phyloP scores from a whole-genome alignment of 2,329 filamentous ascomycete species.

The Davidsoniella neocaledoniae region DNA sequence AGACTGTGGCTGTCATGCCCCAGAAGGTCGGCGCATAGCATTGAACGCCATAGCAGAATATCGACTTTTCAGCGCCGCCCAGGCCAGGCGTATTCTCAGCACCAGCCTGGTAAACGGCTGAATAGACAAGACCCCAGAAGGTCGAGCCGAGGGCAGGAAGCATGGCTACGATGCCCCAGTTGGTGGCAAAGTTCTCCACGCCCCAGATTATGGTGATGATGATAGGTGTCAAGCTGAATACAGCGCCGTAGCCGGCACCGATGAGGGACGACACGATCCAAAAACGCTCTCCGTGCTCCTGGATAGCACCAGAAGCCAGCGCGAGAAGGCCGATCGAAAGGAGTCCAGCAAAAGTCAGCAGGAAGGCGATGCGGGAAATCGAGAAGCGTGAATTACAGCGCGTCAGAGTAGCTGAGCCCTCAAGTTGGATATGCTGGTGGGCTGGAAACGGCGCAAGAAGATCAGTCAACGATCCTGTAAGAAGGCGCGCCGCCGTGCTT shows the following conservation, averaged over 20 bases:
- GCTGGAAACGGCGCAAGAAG: conserved; percentile 56
- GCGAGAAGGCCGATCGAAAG: conserved; percentile 62
- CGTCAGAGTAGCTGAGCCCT: conserved; percentile 15
- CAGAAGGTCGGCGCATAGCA: conserved; percentile 77
- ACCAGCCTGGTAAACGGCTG: conserved; percentile 56
- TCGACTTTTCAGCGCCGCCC: conserved; percentile 24
- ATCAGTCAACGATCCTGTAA: conserved; percentile 80
- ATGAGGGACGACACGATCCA: conserved; percentile 72
- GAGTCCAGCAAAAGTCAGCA: conserved; percentile 57
- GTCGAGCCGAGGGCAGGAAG: conserved; percentile 77
- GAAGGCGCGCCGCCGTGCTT: conserved; percentile 75
- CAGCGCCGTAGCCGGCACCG: conserved; percentile 81
- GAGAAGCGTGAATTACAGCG: conserved; percentile 26
- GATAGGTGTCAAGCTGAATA: conserved; percentile 79
- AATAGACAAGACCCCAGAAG: conserved; percentile 84
- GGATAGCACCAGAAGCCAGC: conserved; percentile 58
- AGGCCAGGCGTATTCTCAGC: conserved; percentile 27
- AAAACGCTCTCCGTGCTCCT: conserved; percentile 63
- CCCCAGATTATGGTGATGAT: conserved; percentile 97
- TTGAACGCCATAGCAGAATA: conserved; percentile 61
- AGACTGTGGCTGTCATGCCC: conserved; percentile 69
- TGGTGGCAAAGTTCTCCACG: conserved; percentile 95
- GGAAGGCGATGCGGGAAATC: conserved; percentile 64
- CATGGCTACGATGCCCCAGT: conserved; percentile 91
- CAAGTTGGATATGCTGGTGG: conserved; percentile 38